phyloP scores from a whole-genome alignment of 1,284 basidiomycete genomes.

The Cystobasidium sp. region DNA sequence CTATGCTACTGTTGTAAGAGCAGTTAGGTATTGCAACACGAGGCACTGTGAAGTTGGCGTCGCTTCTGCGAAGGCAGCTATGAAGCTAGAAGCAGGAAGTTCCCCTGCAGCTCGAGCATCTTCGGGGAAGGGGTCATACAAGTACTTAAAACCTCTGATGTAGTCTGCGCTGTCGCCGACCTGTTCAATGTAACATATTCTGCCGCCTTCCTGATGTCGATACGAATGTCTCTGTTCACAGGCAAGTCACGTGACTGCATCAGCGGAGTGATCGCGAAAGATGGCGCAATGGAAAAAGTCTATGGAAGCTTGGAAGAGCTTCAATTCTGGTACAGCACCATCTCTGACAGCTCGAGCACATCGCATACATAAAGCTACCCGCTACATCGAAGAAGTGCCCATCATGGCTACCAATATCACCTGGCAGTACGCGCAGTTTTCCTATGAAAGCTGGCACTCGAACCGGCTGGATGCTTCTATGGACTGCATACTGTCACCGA shows the following conservation, averaged over 20 bases:
- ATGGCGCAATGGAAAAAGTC: constrained; percentile 2
- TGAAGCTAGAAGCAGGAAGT: no score
- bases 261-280: background rate
- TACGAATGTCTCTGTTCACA: no score
- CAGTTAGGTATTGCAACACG: no score
- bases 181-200: no score
- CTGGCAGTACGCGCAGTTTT: constrained; percentile 21
- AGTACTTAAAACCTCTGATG: no score
- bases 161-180: no score
- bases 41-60: no score
- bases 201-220: no score
- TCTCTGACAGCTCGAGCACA: background rate
- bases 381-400: background rate
- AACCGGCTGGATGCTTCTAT: background rate
- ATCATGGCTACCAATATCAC: constrained; percentile 41
- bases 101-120: no score
- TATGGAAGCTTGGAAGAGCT: background rate
- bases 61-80: no score
- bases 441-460: background rate
- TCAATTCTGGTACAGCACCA: background rate
- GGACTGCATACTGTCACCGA: background rate
- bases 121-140: no score
- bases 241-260: background rate
- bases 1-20: no score
- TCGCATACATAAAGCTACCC: background rate